These are phyloP conservation scores for Artomyces pyxidatus DNA, from an alignment of 768 basidiomycete species.

Conservation along the genomic window DNA sequence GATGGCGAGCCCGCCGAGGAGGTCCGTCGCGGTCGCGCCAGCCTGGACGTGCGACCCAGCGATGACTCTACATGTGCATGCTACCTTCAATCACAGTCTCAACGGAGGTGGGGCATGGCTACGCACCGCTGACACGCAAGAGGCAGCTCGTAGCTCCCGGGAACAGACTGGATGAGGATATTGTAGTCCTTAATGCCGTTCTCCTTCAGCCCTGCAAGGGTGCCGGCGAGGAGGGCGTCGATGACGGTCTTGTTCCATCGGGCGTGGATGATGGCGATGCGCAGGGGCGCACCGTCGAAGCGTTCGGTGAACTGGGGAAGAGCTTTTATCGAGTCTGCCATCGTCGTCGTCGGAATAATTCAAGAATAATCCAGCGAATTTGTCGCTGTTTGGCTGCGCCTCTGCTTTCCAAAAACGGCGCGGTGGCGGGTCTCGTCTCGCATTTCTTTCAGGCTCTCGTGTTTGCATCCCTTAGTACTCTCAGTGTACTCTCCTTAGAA, in stretches of 20 bases:
- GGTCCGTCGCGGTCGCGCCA: conserved; percentile 68
- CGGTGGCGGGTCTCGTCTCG: neutral
- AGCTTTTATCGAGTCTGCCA: conserved; percentile 64
- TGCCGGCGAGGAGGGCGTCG: conserved; percentile 75
- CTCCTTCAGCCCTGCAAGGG: conserved; percentile 70
- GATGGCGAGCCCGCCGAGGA: conserved; percentile 60
- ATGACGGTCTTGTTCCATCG: conserved; percentile 92
- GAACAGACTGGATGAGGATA: conserved; percentile 86
- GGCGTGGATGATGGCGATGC: conserved; percentile 90
- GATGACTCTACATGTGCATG: conserved; percentile 59
- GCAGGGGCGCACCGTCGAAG: conserved; percentile 74
- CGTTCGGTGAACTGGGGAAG: conserved; percentile 47
- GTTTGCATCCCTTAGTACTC: neutral
- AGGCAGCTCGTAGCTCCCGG: conserved; percentile 94
- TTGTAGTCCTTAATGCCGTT: conserved; percentile 84
- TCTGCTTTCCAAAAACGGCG: neutral
- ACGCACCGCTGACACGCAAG: conserved; percentile 74
- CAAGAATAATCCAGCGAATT: conserved; percentile 3
- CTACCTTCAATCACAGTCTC: neutral
- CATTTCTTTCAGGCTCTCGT: neutral
- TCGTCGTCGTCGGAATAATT: conserved; percentile 17
- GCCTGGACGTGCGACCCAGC: conserved; percentile 80
- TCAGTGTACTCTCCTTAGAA: too few relatives aligned
- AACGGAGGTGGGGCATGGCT: neutral
- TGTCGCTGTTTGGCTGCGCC: conserved; percentile 10